Evolutionary conservation across 257 asterid genomes (phyloP).

Genomic region (Cruciata laevipes): DNA sequence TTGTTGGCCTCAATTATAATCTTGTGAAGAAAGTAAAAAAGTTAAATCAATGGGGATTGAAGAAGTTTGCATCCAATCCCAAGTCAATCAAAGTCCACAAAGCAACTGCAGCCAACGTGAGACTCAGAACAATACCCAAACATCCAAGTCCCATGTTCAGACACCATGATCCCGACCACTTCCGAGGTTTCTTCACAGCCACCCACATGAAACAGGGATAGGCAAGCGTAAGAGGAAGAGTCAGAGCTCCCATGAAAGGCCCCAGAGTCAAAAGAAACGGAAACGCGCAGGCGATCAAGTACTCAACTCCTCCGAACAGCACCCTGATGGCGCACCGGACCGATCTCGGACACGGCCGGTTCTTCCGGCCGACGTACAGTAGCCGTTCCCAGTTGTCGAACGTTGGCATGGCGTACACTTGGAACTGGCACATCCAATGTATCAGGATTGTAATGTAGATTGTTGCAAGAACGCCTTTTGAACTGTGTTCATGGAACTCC

Average conservation of each 20-base stretch:
- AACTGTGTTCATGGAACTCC: slow-evolving; percentile 25
- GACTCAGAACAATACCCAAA: slow-evolving; percentile 29
- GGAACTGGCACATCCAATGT: slow-evolving; percentile 49
- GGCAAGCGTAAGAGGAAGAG: slow-evolving; percentile 41
- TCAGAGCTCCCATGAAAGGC: slow-evolving; percentile 40
- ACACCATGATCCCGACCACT: slow-evolving; percentile 35
- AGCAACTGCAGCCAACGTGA: slow-evolving; percentile 24
- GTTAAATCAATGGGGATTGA: slow-evolving; percentile 29
- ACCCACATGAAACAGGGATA: slow-evolving; percentile 82
- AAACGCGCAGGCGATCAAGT: slow-evolving; percentile 45
- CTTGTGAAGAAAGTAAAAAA: too few species aligned
- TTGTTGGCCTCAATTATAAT: too few species aligned
- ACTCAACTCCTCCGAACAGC: slow-evolving; percentile 48
- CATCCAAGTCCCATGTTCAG: slow-evolving; percentile 44
- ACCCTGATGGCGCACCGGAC: slow-evolving; percentile 36
- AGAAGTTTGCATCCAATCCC: slow-evolving; percentile 65
- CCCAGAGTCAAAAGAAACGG: slow-evolving; percentile 56
- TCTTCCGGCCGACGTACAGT: slow-evolving; percentile 33
- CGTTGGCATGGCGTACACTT: slow-evolving; percentile 56
- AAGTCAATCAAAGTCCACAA: slow-evolving; percentile 42
- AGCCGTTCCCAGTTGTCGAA: slow-evolving; percentile 54
- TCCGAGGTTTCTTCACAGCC: slow-evolving; percentile 39
- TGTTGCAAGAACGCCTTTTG: slow-evolving; percentile 31
- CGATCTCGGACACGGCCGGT: slow-evolving; percentile 49
- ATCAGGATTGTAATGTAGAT: slow-evolving; percentile 28